Conservation (phyloP, 768 basidiomycete species). For the Amanita jacksonii region DNA sequence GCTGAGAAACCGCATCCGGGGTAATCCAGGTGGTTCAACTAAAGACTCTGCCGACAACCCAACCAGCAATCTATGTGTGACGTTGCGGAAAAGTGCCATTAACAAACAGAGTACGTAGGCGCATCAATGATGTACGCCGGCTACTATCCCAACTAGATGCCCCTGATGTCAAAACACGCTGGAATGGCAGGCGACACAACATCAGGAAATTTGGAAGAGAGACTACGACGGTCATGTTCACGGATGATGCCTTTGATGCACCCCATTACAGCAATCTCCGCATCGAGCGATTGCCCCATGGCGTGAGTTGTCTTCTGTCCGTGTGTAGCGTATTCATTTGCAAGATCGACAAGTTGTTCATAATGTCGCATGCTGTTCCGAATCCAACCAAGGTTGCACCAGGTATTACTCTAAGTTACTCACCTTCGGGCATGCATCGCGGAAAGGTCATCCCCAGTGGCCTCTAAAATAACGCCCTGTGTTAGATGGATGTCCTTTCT, state of each 20-base stretch:
- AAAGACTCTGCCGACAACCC: no score
- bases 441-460: slow-evolving; percentile 33
- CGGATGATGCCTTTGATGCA: slow-evolving; percentile 31
- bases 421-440: slow-evolving; percentile 38
- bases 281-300: slow-evolving; percentile 34
- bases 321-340: slow-evolving; percentile 40
- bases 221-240: slow-evolving; percentile 37
- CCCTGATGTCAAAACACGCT: not conserved
- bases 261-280: slow-evolving; percentile 25
- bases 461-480: slow-evolving; percentile 36
- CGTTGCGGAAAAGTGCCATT: no score
- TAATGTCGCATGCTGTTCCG: slow-evolving; percentile 36
- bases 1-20: no score
- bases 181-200: slow-evolving; percentile 28
- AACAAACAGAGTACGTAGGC: no score
- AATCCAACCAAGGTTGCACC: not conserved
- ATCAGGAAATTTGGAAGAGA: slow-evolving; percentile 42
- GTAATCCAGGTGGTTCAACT: no score
- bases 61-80: no score
- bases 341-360: slow-evolving; percentile 44
- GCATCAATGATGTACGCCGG: no score
- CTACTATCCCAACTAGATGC: no score
- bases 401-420: not conserved
- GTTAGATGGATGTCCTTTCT: slow-evolving; percentile 34
- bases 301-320: slow-evolving; percentile 29